Evolutionary conservation across 768 basidiomycete species (phyloP).

Genomic region (Sporobolomyces pararoseus): DNA sequence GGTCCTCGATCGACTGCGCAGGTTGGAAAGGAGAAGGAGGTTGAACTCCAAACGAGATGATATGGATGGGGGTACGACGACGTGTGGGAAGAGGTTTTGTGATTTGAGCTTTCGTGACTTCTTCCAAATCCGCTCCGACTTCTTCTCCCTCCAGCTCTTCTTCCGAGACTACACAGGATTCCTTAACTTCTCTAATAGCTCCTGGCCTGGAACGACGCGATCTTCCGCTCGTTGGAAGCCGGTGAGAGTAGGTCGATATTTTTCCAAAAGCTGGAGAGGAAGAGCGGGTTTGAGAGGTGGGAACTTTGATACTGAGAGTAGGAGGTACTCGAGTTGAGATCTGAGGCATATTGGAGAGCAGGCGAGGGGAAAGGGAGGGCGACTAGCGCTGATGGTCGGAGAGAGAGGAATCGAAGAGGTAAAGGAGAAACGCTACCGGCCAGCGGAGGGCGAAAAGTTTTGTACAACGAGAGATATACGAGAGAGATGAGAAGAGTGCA

Average conservation of each 20-base stretch:
- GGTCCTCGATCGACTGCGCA: background rate
- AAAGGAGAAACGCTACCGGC: background rate
- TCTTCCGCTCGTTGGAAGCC: slow-evolving; percentile 1
- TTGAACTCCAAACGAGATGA: background rate
- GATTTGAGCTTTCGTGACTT: slow-evolving; percentile 13
- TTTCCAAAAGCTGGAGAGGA: slow-evolving; percentile 10
- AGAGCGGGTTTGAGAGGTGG: background rate
- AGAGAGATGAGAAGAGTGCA: background rate
- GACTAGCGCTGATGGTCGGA: background rate
- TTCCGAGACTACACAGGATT: too few relatives aligned
- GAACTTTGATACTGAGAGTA: slow-evolving; percentile 15
- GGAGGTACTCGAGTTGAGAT: slow-evolving; percentile 13
- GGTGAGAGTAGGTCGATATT: slow-evolving; percentile 32
- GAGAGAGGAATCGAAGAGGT: background rate
- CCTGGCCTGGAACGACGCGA: too few relatives aligned
- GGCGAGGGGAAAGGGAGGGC: background rate
- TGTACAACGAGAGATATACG: background rate
- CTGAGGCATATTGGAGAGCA: background rate
- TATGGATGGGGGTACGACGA: too few relatives aligned
- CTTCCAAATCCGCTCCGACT: background rate
- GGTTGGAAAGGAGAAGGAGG: background rate
- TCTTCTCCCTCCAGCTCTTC: background rate
- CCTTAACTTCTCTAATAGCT: too few relatives aligned
- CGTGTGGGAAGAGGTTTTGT: background rate
- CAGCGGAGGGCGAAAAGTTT: background rate